Base-by-base conservation (phyloP, 495 filamentous ascomycete species). In the Hypoxylon cercidicola region DNA sequence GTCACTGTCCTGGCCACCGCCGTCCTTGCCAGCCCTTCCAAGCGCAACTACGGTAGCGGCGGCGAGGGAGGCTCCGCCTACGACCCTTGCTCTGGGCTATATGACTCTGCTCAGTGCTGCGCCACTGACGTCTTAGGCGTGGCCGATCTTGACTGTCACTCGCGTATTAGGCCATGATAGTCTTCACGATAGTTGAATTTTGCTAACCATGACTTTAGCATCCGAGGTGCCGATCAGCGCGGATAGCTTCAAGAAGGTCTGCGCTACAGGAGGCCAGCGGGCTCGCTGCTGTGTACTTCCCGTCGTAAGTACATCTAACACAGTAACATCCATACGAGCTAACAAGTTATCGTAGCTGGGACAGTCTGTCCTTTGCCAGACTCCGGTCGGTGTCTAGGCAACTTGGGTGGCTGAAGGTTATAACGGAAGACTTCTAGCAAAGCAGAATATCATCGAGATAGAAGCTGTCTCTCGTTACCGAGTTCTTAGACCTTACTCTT, bases 91-190 rank as follows among this genome's bases (percentile, higher is more conserved):
- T 55, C 23, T 40, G 69, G 68, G 19, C 62, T 70, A 30, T 69
- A 73, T 34, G 60, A 57, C 55, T 67, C 28, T 40, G 48, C 69
- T 12, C 74, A 73, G 41, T 82, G 80, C 76, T 83, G 80, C 64
- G 74, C 80, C 20, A 77, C 78, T 37, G 76, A 83, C 48, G 78
- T 82, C 35, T 74, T 80, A 19, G 76, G 77, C 40, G 62, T 83
- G 40, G 78, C 77, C 8, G 79, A 83, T 56, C 70, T 83, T 43
- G 73, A 83, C 68, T 83, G 80, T 67, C n/a, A 28, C 1, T 37
- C 56, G 30, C 77, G 80, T 83, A 79, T n/a, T n/a, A 65, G 78
- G 6, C n/a, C 6, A 20, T 49, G 1, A 21, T 12, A 30, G 28
- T 5, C 10, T 19, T 9, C 9, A 12, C 11, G 2, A 34, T 9